Evolutionary conservation across 352 stramenopile species (phyloP), one percentile per base, ranked within the genome.

Genomic region (Thraustochytrium striatum): DNA sequence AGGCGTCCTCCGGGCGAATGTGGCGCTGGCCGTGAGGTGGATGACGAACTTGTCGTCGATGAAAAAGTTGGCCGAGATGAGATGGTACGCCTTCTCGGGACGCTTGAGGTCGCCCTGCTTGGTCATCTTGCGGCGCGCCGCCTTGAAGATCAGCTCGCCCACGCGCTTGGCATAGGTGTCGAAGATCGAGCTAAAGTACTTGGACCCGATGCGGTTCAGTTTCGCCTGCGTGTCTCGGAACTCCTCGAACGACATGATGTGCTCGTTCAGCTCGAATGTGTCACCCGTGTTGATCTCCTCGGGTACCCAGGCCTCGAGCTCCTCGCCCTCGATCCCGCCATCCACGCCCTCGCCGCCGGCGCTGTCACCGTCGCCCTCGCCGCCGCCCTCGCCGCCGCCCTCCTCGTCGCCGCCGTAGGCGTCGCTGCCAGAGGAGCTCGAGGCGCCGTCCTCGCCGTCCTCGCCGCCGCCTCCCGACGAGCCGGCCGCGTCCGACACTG

Each of bases 91-190:
- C 16, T 75, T 41, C 13, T 75, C 21, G 7, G 50, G 43, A 5
- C 65, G 44, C 43, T 39, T 43, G 16, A 61, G 16, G 30, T 75
- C 61, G 21, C 65, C 65, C 11, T n/a, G n/a, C 44, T 75, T 61
- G 21, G 65, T 30, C 65, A 75, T 75, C 32, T 75, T 38, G 3
- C 65, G 65, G 16, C 65, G 65, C 25, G 65, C 65, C 21, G 65
- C 50, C 11, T 32, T 61, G 36, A 75, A 75, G 43, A 75, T 30
- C 11, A 75, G 39, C 52, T 75, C 65, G 5, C 65, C 65, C 9
- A 80, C 70, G 21, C 57, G 53, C 47, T 80, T 80, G 41, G 70
- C 57, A 28, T 72, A 80, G 16, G 70, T 69, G 33, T 80, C 70
- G 11, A 80, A 80, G 25, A 80, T 41, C 8, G 70, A 80, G 28